These are phyloP conservation scores for Candida caryicola DNA, from an alignment of 805 yeast species.

Conservation along the genomic window DNA sequence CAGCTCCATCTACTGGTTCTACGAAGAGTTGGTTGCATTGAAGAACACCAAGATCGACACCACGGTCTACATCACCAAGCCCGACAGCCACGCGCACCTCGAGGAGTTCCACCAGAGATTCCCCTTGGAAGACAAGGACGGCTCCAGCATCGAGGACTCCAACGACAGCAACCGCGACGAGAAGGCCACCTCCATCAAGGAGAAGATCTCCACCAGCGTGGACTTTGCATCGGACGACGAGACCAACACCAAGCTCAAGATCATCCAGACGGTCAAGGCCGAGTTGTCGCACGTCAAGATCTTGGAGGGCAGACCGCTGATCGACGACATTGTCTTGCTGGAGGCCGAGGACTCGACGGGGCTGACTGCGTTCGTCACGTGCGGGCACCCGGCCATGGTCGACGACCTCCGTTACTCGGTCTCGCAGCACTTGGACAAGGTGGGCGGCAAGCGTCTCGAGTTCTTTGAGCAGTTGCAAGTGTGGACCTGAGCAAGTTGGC, in stretches of 20 bases:
- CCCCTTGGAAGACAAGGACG: slow-evolving; percentile 1
- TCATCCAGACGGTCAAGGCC: slow-evolving; percentile 6
- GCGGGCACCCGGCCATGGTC: slow-evolving; percentile 62
- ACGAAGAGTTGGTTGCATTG: slow-evolving; percentile 37
- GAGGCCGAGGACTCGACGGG: slow-evolving; percentile 39
- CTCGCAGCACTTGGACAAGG: slow-evolving; percentile 36
- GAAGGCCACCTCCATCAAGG: neutral
- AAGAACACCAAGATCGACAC: slow-evolving; percentile 25
- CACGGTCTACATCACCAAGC: slow-evolving; percentile 28
- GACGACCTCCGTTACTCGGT: slow-evolving; percentile 54
- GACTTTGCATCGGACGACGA: slow-evolving; percentile 1
- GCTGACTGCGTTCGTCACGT: slow-evolving; percentile 52
- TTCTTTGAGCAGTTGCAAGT: slow-evolving; percentile 72
- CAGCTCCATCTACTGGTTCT: slow-evolving; percentile 48
- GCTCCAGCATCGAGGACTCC: neutral
- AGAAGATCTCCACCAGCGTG: neutral
- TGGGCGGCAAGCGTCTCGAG: slow-evolving; percentile 50
- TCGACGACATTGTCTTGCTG: slow-evolving; percentile 35
- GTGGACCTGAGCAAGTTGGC: slow-evolving; percentile 64
- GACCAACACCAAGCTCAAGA: neutral
- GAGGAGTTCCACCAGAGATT: slow-evolving; percentile 2
- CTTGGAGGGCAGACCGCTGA: slow-evolving; percentile 43
- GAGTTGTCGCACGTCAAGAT: slow-evolving; percentile 17
- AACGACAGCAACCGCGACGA: neutral
- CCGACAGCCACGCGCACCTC: slow-evolving; percentile 12